These are phyloP conservation scores for Rubia tinctorum DNA, from an alignment of 305 asterid genomes.

Conservation along the genomic window DNA sequence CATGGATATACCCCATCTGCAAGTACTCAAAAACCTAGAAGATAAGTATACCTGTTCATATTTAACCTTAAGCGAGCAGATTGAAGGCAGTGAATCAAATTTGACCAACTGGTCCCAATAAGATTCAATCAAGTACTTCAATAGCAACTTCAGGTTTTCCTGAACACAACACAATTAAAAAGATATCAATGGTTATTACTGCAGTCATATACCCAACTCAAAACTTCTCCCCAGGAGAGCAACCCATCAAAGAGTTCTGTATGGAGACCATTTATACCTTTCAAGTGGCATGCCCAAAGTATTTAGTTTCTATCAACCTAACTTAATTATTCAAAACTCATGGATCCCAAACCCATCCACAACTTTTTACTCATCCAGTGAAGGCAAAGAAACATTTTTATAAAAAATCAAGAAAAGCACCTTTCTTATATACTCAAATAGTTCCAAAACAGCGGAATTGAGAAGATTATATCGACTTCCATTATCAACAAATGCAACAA, in stretches of 20 bases:
- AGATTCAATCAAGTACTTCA: constrained; percentile 76
- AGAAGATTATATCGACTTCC: constrained; percentile 94
- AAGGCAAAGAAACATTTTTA: background rate
- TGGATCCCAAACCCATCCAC: constrained; percentile 1
- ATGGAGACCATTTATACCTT: background rate
- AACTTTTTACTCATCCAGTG: background rate
- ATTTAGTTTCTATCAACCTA: background rate
- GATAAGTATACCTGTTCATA: constrained; percentile 75
- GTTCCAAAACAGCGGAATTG: constrained; percentile 92
- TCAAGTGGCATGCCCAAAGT: background rate
- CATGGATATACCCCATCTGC: constrained; percentile 3
- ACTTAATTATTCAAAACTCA: background rate
- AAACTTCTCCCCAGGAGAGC: background rate
- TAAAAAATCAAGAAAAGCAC: constrained; percentile 33
- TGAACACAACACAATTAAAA: constrained; percentile 31
- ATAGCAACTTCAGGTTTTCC: constrained; percentile 83
- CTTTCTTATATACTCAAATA: constrained; percentile 82
- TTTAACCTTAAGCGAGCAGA: constrained; percentile 75
- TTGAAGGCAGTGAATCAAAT: constrained; percentile 62
- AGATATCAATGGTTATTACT: background rate
- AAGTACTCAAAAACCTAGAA: background rate
- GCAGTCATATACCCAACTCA: background rate
- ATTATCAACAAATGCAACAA: constrained; percentile 80
- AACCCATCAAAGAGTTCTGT: background rate
- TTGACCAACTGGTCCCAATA: constrained; percentile 85